Evolutionary conservation across 2,329 filamentous ascomycete species (phyloP), one percentile per base, ranked within the genome.

Genomic region (Cladosporium sp.): DNA sequence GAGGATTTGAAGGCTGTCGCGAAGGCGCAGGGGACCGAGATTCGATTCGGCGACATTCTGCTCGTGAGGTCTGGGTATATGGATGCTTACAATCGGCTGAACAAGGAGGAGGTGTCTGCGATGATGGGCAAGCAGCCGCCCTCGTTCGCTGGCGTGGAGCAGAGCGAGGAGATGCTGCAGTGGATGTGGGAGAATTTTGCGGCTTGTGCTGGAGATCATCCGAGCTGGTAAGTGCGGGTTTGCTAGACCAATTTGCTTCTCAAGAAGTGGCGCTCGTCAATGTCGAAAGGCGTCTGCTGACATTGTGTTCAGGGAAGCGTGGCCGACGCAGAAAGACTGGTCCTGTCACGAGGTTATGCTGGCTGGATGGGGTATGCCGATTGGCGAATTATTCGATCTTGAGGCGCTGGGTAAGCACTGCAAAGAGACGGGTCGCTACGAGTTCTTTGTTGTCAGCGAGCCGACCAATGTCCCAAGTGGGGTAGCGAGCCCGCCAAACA

Each of bases 21-120:
- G 0, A 61, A 64, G 16, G 67, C 70, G 3, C 76, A 80, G 59
- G 74, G 73, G 8, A 77, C 75, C 0, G 68, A 75, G 56, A 66
- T 79, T 31, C 88, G 69, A n/a, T 76, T 78, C 51, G 78, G 78
- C 9, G 78, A 80, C 56, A 73, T 81, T 33, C 64, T 81, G 3
- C 68, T 80, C 57, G 68, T 79, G 22, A 73, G 78, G 6, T 72
- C 65, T 5, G 76, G 77, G 9, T 80, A 74, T 60, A 73, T 74
- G 57, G 63, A 63, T 31, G 63, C 70, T 1, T 71, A 71, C 50
- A 62, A 68, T 3, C 57, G 61, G n/a, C 70, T 74, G 18, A 65
- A 69, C 1, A 57, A 66, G 4, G 55, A 63, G 3, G 62, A 75
- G 16, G 66, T 77, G n/a, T 62, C 66, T 18, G 56, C 66, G 2